Evolutionary conservation across 2,329 filamentous ascomycete genomes (phyloP).

Genomic region (Colletotrichum abscissum): DNA sequence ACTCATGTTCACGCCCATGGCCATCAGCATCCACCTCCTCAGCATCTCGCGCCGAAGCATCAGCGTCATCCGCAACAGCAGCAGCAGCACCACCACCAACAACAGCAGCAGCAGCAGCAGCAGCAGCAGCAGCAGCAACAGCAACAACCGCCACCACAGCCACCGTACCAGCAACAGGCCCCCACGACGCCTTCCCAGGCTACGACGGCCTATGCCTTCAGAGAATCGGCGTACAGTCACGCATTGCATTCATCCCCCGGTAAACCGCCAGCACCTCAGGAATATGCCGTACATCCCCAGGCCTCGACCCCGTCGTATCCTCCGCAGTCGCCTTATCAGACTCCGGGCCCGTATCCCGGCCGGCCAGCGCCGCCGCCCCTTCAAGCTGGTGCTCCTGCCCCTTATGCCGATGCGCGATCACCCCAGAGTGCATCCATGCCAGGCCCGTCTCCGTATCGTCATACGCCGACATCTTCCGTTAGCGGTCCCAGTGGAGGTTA

Average conservation of each 20-base stretch:
- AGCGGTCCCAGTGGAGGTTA: slow-evolving; percentile 57
- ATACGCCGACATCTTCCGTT: slow-evolving; percentile 58
- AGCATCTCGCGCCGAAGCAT: slow-evolving; percentile 28
- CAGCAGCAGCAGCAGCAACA: slow-evolving; percentile 39
- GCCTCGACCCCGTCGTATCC: slow-evolving; percentile 47
- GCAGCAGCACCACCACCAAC: slow-evolving; percentile 41
- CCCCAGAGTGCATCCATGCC: slow-evolving; percentile 58
- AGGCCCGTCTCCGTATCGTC: slow-evolving; percentile 61
- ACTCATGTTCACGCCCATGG: slow-evolving; percentile 1
- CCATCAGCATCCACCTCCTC: slow-evolving; percentile 15
- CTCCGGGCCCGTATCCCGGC: slow-evolving; percentile 54
- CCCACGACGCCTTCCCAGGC: slow-evolving; percentile 48
- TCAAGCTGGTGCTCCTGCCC: slow-evolving; percentile 49
- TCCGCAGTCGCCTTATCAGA: slow-evolving; percentile 52
- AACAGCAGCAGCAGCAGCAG: slow-evolving; percentile 36
- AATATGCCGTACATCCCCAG: slow-evolving; percentile 49
- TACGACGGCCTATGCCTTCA: slow-evolving; percentile 58
- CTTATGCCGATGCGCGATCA: slow-evolving; percentile 61
- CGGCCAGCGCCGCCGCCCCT: slow-evolving; percentile 57
- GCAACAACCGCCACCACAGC: slow-evolving; percentile 44
- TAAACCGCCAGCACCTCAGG: slow-evolving; percentile 54
- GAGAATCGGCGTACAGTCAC: slow-evolving; percentile 53
- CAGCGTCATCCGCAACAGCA: slow-evolving; percentile 39
- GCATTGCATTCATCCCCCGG: slow-evolving; percentile 59
- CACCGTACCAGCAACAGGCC: slow-evolving; percentile 37